These are phyloP conservation scores for Manihot esculenta DNA, from an alignment of 441 rosid genomes.

Conservation along the genomic window DNA sequence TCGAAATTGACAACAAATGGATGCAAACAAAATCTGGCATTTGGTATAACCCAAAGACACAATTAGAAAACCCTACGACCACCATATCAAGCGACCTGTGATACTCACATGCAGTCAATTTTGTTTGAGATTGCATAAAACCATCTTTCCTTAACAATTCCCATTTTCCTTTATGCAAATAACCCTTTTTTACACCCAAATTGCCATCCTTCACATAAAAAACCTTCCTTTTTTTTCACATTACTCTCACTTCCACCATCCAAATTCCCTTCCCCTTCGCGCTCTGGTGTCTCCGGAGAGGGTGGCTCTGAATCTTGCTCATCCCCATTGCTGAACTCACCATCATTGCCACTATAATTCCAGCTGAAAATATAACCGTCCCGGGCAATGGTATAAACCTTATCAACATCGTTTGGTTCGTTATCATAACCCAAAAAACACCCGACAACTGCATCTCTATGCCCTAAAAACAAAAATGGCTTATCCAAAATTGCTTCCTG, in stretches of 20 bases:
- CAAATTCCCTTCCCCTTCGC: constrained; percentile 42
- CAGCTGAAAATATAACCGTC: constrained; percentile 85
- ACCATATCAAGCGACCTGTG: constrained; percentile 80
- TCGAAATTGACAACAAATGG: constrained; percentile 79
- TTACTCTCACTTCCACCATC: constrained; percentile 28
- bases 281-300: constrained; percentile 70
- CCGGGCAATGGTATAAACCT: constrained; percentile 65
- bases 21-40: constrained; percentile 97
- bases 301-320: constrained; percentile 40
- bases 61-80: constrained; percentile 86
- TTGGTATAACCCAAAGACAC: constrained; percentile 90
- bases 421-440: constrained; percentile 87
- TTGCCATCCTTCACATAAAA: constrained; percentile 44
- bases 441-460: constrained; percentile 86
- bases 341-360: constrained; percentile 47
- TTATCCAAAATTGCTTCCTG: constrained; percentile 49
- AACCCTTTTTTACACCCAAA: constrained; percentile 33
- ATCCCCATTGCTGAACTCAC: constrained; percentile 28
- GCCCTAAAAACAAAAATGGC: constrained; percentile 83
- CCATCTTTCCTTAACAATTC: constrained; percentile 77
- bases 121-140: constrained; percentile 67
- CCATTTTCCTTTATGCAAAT: constrained; percentile 77
- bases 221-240: constrained; percentile 59
- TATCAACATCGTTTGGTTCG: constrained; percentile 42
- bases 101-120: constrained; percentile 76